phyloP scores from a whole-genome alignment of 208 protist species.

The Acanthamoeba polyphaga region DNA sequence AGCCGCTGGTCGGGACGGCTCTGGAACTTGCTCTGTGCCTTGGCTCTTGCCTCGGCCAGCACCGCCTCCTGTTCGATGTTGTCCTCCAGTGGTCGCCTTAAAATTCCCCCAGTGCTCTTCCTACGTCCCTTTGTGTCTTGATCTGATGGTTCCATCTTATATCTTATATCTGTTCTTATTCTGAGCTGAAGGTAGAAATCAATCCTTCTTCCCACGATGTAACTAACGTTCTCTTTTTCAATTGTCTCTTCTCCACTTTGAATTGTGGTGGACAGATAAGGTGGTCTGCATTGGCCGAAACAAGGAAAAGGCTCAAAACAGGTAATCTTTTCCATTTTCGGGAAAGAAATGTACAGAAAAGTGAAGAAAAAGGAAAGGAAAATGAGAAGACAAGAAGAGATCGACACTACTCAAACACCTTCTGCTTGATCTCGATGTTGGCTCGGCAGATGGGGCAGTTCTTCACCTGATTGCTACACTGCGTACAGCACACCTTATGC shows the following conservation, averaged over 20 bases:
- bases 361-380: neutral
- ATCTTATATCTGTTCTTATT: neutral
- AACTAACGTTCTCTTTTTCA: no score
- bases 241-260: no score
- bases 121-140: neutral
- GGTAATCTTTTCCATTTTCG: no score
- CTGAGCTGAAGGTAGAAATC: neutral
- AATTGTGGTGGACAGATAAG: no score
- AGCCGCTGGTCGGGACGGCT: neutral
- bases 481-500: neutral
- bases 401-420: slow-evolving; percentile 38
- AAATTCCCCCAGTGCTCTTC: neutral
- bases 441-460: slow-evolving; percentile 24
- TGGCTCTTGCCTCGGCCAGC: neutral
- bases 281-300: no score
- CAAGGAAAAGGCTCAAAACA: no score
- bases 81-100: neutral
- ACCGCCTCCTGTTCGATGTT: neutral
- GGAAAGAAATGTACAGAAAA: neutral
- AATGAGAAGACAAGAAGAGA: neutral
- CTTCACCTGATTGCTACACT: slow-evolving; percentile 54
- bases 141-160: neutral
- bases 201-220: neutral
- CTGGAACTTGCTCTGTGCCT: neutral
- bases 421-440: slow-evolving; percentile 50